Percentiles rank a stretch among this genome's conserved stretches.
phyloP scores from a whole-genome alignment of 805 yeast species.

The Candida stauntonica region DNA sequence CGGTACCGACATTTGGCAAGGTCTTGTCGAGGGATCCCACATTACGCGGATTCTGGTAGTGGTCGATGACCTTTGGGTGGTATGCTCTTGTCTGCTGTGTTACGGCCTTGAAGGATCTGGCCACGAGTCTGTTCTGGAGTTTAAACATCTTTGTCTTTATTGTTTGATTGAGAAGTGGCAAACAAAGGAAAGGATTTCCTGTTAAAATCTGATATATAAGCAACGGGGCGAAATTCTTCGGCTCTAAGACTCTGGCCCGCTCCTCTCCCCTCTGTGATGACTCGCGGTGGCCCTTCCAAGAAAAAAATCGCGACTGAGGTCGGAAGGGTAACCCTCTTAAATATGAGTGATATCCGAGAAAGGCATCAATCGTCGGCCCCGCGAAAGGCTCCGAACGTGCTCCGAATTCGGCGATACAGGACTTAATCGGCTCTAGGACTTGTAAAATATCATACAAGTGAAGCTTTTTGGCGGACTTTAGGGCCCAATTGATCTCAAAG shows the following conservation, averaged over 20 bases:
- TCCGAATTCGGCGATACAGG: neutral
- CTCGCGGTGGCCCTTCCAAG: conserved; percentile 1
- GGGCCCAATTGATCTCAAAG: too few species aligned
- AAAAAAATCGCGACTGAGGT: neutral
- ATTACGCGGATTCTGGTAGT: conserved; percentile 93
- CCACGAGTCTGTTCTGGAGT: conserved; percentile 16
- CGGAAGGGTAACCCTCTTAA: conserved; percentile 7
- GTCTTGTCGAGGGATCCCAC: conserved; percentile 89
- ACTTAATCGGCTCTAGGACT: neutral
- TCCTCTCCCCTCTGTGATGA: conserved; percentile 1
- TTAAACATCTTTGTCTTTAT: conserved; percentile 19
- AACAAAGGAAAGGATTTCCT: neutral
- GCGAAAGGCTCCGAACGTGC: neutral
- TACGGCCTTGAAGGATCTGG: conserved; percentile 19
- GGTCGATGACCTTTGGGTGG: conserved; percentile 93
- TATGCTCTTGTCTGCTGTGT: conserved; percentile 42
- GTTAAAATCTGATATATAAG: neutral
- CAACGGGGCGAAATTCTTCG: neutral
- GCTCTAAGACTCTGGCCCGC: neutral
- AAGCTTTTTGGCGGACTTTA: too few species aligned
- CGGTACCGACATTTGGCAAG: conserved; percentile 82
- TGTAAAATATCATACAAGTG: too few species aligned
- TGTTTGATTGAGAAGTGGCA: neutral
- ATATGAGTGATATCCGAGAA: conserved; percentile 1
- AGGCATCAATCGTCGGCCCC: conserved; percentile 3